Evolutionary conservation across 768 basidiomycete genomes (phyloP).

Genomic region (Leccinum disarticulatum): DNA sequence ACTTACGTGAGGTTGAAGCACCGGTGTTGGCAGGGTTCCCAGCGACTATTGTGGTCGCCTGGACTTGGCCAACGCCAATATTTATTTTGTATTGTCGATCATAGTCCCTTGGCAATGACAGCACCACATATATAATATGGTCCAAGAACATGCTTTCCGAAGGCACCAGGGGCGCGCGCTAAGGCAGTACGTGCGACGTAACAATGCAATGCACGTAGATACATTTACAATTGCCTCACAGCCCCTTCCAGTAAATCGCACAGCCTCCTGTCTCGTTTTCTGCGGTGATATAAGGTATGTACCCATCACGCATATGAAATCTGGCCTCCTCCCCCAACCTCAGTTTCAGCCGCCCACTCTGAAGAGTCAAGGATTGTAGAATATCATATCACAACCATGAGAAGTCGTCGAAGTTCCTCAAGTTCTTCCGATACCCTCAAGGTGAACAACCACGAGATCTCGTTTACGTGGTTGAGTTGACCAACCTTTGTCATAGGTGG

Average conservation of each 20-base stretch:
- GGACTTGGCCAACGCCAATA: not conserved
- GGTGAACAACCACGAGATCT: not conserved
- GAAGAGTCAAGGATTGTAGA: too few species aligned
- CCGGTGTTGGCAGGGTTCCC: not conserved
- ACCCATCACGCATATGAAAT: not conserved
- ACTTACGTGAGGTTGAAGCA: not conserved
- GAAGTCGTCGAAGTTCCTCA: not conserved
- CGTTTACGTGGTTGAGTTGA: not conserved
- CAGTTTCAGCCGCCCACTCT: not conserved
- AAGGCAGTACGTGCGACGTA: not conserved
- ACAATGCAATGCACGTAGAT: not conserved
- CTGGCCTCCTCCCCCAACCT: not conserved
- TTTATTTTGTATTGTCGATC: not conserved
- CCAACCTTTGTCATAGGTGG: not conserved
- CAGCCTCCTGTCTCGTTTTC: not conserved
- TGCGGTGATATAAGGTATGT: not conserved
- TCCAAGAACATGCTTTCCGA: not conserved
- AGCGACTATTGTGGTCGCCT: not conserved
- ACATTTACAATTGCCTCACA: too few species aligned
- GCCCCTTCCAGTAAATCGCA: not conserved
- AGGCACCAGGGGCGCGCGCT: not conserved
- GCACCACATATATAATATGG: not conserved
- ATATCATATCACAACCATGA: not conserved
- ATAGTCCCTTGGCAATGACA: not conserved
- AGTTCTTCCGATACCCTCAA: not conserved